A percentile compares a stretch with the other conserved stretches of the same genome.
phyloP scores from a whole-genome alignment of 768 basidiomycete genomes.

The Lentinula edodes region DNA sequence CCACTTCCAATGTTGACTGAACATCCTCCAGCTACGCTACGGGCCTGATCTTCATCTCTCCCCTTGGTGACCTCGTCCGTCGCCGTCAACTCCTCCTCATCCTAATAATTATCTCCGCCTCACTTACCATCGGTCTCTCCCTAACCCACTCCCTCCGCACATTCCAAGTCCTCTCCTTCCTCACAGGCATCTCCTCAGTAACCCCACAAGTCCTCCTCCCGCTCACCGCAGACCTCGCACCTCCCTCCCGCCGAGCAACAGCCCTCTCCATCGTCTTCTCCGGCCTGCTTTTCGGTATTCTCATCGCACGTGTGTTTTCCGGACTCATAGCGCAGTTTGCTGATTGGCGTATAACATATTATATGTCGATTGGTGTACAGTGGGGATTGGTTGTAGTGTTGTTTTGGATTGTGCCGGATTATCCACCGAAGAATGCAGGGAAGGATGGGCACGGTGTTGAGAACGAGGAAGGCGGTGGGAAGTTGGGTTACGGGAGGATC shows the following conservation, averaged over 20 bases:
- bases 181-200: slow-evolving; percentile 65
- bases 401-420: slow-evolving; percentile 53
- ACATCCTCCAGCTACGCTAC: slow-evolving; percentile 35
- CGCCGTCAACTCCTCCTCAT: slow-evolving; percentile 64
- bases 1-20: neutral
- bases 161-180: slow-evolving; percentile 65
- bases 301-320: slow-evolving; percentile 50
- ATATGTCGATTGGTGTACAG: slow-evolving; percentile 50
- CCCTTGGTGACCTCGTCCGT: slow-evolving; percentile 81
- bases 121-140: slow-evolving; percentile 68
- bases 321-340: slow-evolving; percentile 52
- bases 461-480: slow-evolving; percentile 1
- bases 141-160: slow-evolving; percentile 51
- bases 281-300: slow-evolving; percentile 43
- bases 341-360: slow-evolving; percentile 49
- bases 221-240: slow-evolving; percentile 57
- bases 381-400: slow-evolving; percentile 32
- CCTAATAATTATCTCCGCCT: slow-evolving; percentile 45
- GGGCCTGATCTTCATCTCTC: slow-evolving; percentile 71
- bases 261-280: slow-evolving; percentile 52
- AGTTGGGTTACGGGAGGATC: slow-evolving; percentile 46
- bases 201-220: slow-evolving; percentile 71
- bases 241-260: slow-evolving; percentile 47
- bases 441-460: slow-evolving; percentile 16
- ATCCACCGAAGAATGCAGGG: slow-evolving; percentile 43